phyloP scores from a whole-genome alignment of 306 rosid genomes.

The Ormosia semicastrata region DNA sequence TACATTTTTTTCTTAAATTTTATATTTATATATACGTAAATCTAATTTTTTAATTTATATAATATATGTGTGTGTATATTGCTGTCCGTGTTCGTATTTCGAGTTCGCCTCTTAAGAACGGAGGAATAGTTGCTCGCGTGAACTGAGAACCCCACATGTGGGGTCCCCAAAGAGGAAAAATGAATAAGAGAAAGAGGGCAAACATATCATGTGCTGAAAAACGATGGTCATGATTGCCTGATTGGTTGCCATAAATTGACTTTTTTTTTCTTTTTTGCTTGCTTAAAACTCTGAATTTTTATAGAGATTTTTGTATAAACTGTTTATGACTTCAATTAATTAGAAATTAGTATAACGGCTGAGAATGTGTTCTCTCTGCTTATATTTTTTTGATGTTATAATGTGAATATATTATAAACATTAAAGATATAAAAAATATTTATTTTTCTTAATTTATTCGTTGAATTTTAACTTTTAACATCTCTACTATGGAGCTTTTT shows the following conservation, averaged over 20 bases:
- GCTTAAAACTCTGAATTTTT: background rate
- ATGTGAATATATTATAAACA: no score
- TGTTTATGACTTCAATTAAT: background rate
- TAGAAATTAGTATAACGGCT: background rate
- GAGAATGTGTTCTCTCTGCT: background rate
- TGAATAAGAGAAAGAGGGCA: background rate
- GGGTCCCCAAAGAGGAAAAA: background rate
- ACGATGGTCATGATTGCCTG: background rate
- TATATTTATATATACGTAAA: no score
- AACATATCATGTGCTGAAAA: constrained; percentile 27
- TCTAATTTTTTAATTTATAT: no score
- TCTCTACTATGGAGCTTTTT: no score
- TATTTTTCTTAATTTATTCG: no score
- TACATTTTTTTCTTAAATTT: no score
- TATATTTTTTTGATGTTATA: no score
- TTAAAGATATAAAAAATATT: no score
- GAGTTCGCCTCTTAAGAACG: no score
- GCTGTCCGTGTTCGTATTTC: no score
- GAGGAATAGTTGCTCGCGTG: background rate
- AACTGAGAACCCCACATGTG: background rate
- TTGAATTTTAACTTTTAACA: no score
- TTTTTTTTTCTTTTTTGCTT: background rate
- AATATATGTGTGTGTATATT: no score
- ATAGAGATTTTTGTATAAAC: background rate
- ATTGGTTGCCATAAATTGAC: background rate